Evolutionary conservation across 2,329 filamentous ascomycete genomes (phyloP).

Genomic region (Thyridium curvatum): DNA sequence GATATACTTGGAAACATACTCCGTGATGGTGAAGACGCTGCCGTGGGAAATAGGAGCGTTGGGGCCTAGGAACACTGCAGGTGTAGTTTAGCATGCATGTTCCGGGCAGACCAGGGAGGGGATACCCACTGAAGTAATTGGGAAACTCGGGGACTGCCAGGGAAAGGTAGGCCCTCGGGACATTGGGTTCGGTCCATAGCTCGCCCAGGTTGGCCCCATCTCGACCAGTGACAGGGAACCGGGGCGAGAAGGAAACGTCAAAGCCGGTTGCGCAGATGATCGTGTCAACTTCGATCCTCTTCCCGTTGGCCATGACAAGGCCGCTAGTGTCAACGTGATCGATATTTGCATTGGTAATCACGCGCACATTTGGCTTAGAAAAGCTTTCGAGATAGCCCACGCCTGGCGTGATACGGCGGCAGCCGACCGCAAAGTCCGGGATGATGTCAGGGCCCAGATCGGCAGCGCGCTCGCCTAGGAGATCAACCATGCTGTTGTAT

Average conservation of each 20-base stretch:
- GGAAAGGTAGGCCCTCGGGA: constrained; percentile 13
- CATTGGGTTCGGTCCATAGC: constrained; percentile 12
- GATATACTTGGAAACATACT: no score
- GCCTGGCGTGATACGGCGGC: constrained; percentile 32
- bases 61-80: constrained; percentile 12
- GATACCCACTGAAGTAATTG: constrained; percentile 8
- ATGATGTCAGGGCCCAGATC: no score
- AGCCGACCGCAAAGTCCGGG: constrained; percentile 25
- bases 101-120: constrained; percentile 5
- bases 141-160: constrained; percentile 9
- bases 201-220: constrained; percentile 5
- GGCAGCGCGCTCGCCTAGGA: no score
- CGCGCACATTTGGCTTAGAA: constrained; percentile 31
- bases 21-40: no score
- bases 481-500: no score
- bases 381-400: constrained; percentile 35
- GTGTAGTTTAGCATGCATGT: not conserved
- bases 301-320: constrained; percentile 18
- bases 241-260: constrained; percentile 18
- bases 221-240: constrained; percentile 20
- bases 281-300: constrained; percentile 17
- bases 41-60: constrained; percentile 9
- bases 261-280: constrained; percentile 33
- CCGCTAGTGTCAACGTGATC: constrained; percentile 24
- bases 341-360: constrained; percentile 32